phyloP scores from a whole-genome alignment of 441 rosid genomes.

The Metrosideros polymorpha region DNA sequence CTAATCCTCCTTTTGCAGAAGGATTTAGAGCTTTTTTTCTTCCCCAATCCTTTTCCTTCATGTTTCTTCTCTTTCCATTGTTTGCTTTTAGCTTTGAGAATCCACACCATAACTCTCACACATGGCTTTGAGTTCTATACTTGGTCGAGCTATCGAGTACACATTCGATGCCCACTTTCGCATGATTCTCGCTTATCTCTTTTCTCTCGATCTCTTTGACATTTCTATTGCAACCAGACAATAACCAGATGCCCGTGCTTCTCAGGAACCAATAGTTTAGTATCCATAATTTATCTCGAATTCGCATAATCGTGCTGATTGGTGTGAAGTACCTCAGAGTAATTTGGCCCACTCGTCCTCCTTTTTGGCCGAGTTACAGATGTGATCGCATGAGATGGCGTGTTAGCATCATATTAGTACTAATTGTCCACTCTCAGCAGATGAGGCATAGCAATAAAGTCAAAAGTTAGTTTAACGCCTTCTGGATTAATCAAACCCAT shows the following conservation, averaged over 20 bases:
- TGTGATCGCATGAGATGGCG: not conserved
- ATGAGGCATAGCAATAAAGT: not conserved
- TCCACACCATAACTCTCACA: not conserved
- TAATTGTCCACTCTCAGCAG: not conserved
- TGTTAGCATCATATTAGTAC: not conserved
- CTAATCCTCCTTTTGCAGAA: not conserved
- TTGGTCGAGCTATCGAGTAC: not conserved
- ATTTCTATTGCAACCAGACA: not conserved
- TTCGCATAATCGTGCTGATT: not conserved
- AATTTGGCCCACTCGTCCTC: not conserved
- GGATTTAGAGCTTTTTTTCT: not conserved
- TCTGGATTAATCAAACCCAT: not conserved
- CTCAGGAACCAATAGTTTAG: not conserved
- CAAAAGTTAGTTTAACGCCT: not conserved
- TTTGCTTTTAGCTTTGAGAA: not conserved
- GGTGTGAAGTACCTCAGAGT: not conserved
- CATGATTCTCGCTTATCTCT: not conserved
- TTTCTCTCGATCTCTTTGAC: not conserved
- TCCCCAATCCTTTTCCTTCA: not conserved
- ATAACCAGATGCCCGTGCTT: not conserved
- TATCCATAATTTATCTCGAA: not conserved
- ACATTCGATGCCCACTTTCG: not conserved
- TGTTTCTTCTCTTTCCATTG: not conserved
- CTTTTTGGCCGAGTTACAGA: not conserved
- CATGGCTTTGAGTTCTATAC: not conserved